Percentiles rank a stretch among this genome's conserved stretches.
Evolutionary conservation across 306 rosid species (phyloP).

Genomic region (Lathyrus tuberosus): DNA sequence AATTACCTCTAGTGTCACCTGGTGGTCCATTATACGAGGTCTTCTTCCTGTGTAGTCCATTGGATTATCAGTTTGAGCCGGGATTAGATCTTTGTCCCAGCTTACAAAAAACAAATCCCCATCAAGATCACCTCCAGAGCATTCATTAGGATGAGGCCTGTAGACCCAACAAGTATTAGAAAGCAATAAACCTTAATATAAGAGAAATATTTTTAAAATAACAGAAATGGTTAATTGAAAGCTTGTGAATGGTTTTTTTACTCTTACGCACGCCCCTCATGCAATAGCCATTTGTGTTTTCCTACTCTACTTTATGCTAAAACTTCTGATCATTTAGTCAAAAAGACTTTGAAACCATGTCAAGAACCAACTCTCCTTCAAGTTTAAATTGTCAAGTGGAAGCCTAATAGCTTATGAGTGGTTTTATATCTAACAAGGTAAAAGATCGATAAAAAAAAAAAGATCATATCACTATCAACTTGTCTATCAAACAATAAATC

Average conservation of each 20-base stretch:
- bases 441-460: neutral
- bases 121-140: constrained; percentile 98
- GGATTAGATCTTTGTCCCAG: constrained; percentile 80
- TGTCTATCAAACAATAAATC: constrained; percentile 16
- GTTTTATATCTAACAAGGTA: constrained; percentile 3
- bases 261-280: neutral
- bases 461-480: neutral
- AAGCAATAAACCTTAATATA: constrained; percentile 30
- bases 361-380: constrained; percentile 3
- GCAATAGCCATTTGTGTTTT: constrained; percentile 3
- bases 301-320: neutral
- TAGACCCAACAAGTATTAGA: constrained; percentile 21
- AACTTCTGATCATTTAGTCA: neutral
- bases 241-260: constrained; percentile 1
- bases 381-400: neutral
- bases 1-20: constrained; percentile 77
- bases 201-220: neutral
- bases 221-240: constrained; percentile 5
- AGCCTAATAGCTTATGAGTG: neutral
- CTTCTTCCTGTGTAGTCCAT: constrained; percentile 89
- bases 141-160: constrained; percentile 99
- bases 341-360: neutral
- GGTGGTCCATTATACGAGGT: constrained; percentile 84
- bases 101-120: constrained; percentile 89
- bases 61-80: constrained; percentile 61